phyloP scores from a whole-genome alignment of 139 green algal genomes.

The Chlorella sp. region DNA sequence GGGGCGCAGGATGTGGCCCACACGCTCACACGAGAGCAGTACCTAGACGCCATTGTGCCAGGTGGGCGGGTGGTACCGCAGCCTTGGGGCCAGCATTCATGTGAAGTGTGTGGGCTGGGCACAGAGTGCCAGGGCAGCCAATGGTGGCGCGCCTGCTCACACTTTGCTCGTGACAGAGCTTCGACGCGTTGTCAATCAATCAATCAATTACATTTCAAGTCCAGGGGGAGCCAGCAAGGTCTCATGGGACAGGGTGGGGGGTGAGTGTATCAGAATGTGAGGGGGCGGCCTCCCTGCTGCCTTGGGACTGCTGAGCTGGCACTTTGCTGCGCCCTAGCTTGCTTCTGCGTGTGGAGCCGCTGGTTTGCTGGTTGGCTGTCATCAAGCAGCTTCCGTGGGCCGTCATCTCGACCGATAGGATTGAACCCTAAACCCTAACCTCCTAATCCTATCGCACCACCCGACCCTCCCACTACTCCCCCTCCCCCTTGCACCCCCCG shows the following conservation, averaged over 20 bases:
- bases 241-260: neutral
- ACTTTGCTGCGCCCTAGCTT: no score
- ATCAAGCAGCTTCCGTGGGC: no score
- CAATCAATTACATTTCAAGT: no score
- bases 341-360: no score
- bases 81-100: neutral
- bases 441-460: neutral
- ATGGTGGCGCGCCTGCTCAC: no score
- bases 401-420: no score
- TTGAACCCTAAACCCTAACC: neutral
- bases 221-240: no score
- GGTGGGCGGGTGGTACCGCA: neutral
- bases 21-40: constrained; percentile 31
- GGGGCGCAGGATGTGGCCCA: neutral
- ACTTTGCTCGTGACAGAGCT: no score
- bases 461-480: neutral
- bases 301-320: neutral
- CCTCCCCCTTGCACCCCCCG: neutral
- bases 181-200: no score
- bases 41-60: constrained; percentile 42
- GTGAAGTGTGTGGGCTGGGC: no score
- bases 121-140: no score
- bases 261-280: neutral
- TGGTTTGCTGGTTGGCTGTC: no score
- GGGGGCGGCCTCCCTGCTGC: neutral